Base-by-base conservation (phyloP, 2,329 filamentous ascomycete genomes). In the Diaporthe sp. region DNA sequence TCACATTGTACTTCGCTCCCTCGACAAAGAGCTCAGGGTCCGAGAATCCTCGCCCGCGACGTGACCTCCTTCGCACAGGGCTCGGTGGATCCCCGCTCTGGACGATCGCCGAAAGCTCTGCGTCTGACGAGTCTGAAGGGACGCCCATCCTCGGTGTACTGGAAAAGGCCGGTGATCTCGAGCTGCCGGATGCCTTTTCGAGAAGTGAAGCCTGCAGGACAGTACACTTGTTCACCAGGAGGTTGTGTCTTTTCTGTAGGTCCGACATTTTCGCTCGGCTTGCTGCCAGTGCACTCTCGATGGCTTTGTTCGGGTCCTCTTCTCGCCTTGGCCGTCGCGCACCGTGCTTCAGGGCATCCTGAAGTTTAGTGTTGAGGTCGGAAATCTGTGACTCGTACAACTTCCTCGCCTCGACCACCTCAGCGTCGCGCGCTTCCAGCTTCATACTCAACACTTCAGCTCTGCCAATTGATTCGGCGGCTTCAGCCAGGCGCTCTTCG, bases 401-500 rank as follows among this genome's bases (percentile, higher is more conserved):
- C 45, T 80, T 82, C 75, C 81, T 85, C 38, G 82, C 83, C 67
- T 84, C 83, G 69, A 84, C 81, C 2, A 89, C 79, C 64, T 91
- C 88, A n/a, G 79, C 78, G 58, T 89, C 86, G 28, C 84, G 84
- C 8, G 86, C 88, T 55, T 81, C 83, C 76, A 95, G 83, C 77
- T 91, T 88, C 84, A 92, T 85, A 61, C 87, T 86, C 30, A 93
- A 84, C 71, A 88, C 85, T 77, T 92, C 88, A 9, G 92, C 87
- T 68, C 90, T 88, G 72, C 87, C 89, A 50, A 91, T 87, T 17
- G 92, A 87, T 40, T 89, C 85, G 22, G 90, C 88, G 1, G 91
- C 89, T 38, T 89, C 87, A n/a, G 89, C 87, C 61, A 90, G 86
- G 1, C 90, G 88, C 28, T 84, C 83, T 71, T 92, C 87, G 54